phyloP scores from a whole-genome alignment of 768 basidiomycete species.

The Wakefieldia striispora region DNA sequence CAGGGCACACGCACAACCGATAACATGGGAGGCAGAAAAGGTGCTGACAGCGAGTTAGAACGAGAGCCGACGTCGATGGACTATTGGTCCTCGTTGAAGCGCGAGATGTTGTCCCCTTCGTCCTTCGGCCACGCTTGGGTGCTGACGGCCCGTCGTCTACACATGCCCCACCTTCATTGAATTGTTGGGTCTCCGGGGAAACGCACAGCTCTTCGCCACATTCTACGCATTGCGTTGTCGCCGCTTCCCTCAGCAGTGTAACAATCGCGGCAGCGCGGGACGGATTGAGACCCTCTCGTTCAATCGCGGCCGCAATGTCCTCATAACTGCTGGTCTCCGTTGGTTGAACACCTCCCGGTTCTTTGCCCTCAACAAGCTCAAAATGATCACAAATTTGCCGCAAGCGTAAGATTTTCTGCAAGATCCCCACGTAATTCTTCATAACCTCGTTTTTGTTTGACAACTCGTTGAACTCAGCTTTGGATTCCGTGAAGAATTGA shows the following conservation, averaged over 20 bases:
- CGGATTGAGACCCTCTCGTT: constrained; percentile 73
- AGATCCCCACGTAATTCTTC: constrained; percentile 97
- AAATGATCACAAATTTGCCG: constrained; percentile 98
- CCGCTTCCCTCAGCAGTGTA: constrained; percentile 79
- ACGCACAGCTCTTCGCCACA: constrained; percentile 76
- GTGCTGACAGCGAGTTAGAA: constrained; percentile 93
- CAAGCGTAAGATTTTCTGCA: constrained; percentile 93
- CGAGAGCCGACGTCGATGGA: constrained; percentile 57
- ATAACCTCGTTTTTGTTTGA: constrained; percentile 88
- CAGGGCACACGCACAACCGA: constrained; percentile 70
- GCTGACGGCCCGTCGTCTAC: constrained; percentile 52
- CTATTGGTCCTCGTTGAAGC: constrained; percentile 72
- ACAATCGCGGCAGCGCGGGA: constrained; percentile 80
- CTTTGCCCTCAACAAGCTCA: constrained; percentile 80
- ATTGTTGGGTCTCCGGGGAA: constrained; percentile 41
- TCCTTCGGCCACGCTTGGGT: constrained; percentile 50
- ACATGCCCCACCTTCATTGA: constrained; percentile 39
- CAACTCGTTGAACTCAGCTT: constrained; percentile 87
- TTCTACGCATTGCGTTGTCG: constrained; percentile 85
- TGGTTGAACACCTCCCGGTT: constrained; percentile 40
- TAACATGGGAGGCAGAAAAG: constrained; percentile 89
- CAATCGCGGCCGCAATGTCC: constrained; percentile 73
- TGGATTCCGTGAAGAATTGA: constrained; percentile 84
- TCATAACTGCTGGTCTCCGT: constrained; percentile 64
- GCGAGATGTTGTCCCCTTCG: constrained; percentile 60